A percentile compares a stretch with the other conserved stretches of the same genome.
These are phyloP conservation scores for Pichia phayaonensis DNA, from an alignment of 805 yeast genomes.

Conservation along the genomic window DNA sequence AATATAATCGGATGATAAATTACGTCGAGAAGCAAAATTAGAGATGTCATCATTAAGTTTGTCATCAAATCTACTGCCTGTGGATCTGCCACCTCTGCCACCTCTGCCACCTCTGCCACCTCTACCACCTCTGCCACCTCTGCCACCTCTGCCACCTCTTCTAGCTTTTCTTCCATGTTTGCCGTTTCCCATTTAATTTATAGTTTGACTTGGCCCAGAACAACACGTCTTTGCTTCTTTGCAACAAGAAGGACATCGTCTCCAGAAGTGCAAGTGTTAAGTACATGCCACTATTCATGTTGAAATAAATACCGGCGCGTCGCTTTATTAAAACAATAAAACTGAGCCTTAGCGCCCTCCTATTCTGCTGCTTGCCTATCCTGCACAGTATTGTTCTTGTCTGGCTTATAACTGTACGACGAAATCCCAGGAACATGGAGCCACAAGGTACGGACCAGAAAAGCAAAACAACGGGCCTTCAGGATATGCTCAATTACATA, in stretches of 20 bases:
- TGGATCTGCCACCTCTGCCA: conserved; percentile 19
- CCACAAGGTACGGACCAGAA: not conserved
- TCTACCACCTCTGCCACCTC: conserved; percentile 1
- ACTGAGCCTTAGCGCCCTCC: not conserved
- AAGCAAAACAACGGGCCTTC: conserved; percentile 21
- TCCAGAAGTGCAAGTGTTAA: not conserved
- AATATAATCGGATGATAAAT: conserved; percentile 1
- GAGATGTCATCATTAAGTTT: conserved; percentile 5
- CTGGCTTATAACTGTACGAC: no score
- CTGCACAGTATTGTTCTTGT: not conserved
- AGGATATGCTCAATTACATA: conserved; percentile 28
- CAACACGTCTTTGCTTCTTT: not conserved
- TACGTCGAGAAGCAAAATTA: not conserved
- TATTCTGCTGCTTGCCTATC: not conserved
- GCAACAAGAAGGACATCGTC: not conserved
- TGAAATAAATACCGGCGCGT: not conserved
- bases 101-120: conserved; percentile 23
- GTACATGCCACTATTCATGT: not conserved
- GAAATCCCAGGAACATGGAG: not conserved
- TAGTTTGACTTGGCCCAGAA: not conserved
- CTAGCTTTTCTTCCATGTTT: conserved; percentile 16
- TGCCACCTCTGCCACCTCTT: not conserved
- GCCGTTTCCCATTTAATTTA: not conserved
- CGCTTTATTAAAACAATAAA: not conserved
- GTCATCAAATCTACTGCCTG: not conserved